Base-by-base conservation (phyloP, 2,329 filamentous ascomycete species). In the Venturiaceae sp. region DNA sequence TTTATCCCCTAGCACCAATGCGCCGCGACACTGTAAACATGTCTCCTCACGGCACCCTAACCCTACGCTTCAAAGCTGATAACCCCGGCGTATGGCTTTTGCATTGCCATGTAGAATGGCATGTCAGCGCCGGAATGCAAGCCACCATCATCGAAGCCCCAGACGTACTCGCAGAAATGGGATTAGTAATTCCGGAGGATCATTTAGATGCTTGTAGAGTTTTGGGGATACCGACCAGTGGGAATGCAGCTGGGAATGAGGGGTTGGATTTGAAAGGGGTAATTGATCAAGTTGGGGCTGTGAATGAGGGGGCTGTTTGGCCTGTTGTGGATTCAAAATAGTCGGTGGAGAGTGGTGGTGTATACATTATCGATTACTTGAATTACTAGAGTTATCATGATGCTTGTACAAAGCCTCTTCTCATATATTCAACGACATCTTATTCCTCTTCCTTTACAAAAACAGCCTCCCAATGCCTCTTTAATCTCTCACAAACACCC, bases 201-300 rank as follows among this genome's bases (percentile, higher is more conserved):
- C 83, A 87, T 64, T 72, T 78, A 39, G 79, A 81, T 7, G 80
- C 73, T 3, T 92, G 88, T 67, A 72, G 73, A 5, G 79, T 75
- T 0, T 75, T 69, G 0, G 21, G 7, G 6, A 70, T 83, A 0
- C 76, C 81, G 0, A 80, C 73, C 0, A 65, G 66, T 3, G 90
- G 90, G 5, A 94, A 94, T 65, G 90, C 89, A 0, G 90, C 88
- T 0, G 90, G 79, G 0, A 90, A 91, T 66, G 84, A 81, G 0
- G 69, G 26, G 30, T n/a, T 57, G 14, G 23, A 58, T 41, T 16
- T 58, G 30, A 54, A 8, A 21, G 56, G 56, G 16, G 44, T 30
- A 16, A 53, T 33, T 37, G 36, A 28, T 46, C 9, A 56, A 11
- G 52, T 54, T n/a, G n/a, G n/a, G n/a, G 33, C 44, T 28, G 19